Conservation (phyloP, 768 basidiomycete species). For the Infundibulicybe gibba region DNA sequence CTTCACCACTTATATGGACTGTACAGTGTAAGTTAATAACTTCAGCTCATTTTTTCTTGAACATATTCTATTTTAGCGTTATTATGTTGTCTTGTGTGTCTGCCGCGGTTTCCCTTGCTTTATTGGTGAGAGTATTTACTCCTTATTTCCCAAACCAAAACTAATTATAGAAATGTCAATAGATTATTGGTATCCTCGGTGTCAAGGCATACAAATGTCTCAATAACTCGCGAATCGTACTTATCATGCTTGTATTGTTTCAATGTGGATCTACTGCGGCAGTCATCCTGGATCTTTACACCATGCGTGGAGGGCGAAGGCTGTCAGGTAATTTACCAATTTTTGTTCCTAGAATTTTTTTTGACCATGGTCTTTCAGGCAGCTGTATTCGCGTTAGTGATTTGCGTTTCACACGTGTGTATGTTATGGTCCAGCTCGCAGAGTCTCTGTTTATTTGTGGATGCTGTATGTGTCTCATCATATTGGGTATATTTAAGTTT, state of each 20-base stretch:
- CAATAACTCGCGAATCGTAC: conserved; percentile 53
- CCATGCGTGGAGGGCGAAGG: conserved; percentile 34
- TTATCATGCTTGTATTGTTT: conserved; percentile 36
- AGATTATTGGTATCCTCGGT: conserved; percentile 64
- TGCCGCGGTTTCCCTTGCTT: conserved; percentile 32
- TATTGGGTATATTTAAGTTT: conserved; percentile 1
- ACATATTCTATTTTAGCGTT: conserved; percentile 22
- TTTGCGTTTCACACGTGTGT: conserved; percentile 32
- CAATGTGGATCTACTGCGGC: conserved; percentile 37
- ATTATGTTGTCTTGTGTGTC: conserved; percentile 31
- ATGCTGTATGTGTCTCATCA: conserved; percentile 45
- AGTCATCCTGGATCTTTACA: conserved; percentile 36
- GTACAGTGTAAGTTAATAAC: conserved; percentile 39
- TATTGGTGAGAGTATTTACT: conserved; percentile 31
- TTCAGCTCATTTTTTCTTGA: not conserved
- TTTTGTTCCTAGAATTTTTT: not conserved
- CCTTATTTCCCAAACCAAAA: not conserved
- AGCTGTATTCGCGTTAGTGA: conserved; percentile 39
- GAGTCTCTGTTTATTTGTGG: conserved; percentile 57
- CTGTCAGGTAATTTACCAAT: conserved; percentile 40
- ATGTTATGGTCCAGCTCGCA: conserved; percentile 44
- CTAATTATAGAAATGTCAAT: not conserved
- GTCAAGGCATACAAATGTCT: conserved; percentile 66
- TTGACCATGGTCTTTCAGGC: conserved; percentile 26
- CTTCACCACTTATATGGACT: conserved; percentile 36